Conservation (phyloP, 495 filamentous ascomycete genomes). For the Jackrogersella multiformis region DNA sequence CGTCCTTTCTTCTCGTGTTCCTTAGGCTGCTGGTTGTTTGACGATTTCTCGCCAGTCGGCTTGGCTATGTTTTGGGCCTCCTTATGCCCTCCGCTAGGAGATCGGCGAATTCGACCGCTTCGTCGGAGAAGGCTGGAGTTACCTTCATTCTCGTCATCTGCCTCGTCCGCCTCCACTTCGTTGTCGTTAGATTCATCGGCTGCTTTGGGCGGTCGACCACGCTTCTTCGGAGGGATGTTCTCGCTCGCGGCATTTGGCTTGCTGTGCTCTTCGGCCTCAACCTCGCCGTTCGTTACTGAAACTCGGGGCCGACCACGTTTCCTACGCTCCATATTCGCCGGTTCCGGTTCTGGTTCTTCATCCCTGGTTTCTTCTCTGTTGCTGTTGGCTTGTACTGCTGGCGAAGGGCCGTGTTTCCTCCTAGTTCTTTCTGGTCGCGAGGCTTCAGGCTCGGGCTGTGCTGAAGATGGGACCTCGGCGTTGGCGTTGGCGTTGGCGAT, state of each 20-base stretch:
- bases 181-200: slow-evolving; percentile 9
- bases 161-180: slow-evolving; percentile 31
- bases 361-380: not conserved
- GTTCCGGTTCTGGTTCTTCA: not conserved
- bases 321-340: not conserved
- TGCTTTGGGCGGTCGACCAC: slow-evolving; percentile 32
- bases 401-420: slow-evolving; percentile 23
- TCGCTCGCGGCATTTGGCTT: slow-evolving; percentile 1
- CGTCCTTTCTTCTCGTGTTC: slow-evolving; percentile 24
- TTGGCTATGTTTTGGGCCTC: not conserved
- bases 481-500: slow-evolving; percentile 22
- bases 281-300: slow-evolving; percentile 21
- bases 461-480: slow-evolving; percentile 11
- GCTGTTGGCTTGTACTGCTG: not conserved
- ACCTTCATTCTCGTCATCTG: slow-evolving; percentile 43
- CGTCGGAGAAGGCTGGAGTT: slow-evolving; percentile 42
- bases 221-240: slow-evolving; percentile 30
- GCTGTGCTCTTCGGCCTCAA: slow-evolving; percentile 23
- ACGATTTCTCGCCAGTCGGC: slow-evolving; percentile 5
- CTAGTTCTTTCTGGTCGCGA: slow-evolving; percentile 20
- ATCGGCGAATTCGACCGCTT: slow-evolving; percentile 35
- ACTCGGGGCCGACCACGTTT: slow-evolving; percentile 21
- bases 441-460: slow-evolving; percentile 27
- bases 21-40: slow-evolving; percentile 5
- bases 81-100: slow-evolving; percentile 7